phyloP scores from a whole-genome alignment of 345 rosid genomes.

The Brassica rapa region DNA sequence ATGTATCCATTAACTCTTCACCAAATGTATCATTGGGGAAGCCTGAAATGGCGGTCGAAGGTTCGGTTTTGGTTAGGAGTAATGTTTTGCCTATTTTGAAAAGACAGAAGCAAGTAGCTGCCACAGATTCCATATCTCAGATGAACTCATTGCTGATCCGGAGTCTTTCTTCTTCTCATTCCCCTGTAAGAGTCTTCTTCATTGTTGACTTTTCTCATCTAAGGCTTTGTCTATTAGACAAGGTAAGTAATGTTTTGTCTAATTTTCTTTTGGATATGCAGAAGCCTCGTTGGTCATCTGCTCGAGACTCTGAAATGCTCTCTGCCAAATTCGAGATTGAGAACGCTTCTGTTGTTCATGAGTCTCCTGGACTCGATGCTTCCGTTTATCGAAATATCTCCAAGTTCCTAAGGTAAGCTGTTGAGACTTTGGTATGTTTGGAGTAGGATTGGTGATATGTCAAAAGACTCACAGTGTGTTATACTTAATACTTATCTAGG shows the following conservation, averaged over 20 bases:
- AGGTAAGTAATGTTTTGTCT: not conserved
- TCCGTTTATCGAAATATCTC: constrained; percentile 69
- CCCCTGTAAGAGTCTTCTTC: constrained; percentile 49
- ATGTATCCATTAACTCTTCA: not conserved
- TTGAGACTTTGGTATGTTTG: not conserved
- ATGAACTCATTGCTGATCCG: constrained; percentile 59
- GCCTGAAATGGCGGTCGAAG: constrained; percentile 27
- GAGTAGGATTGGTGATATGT: no score
- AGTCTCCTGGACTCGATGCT: constrained; percentile 46
- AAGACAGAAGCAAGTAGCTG: constrained; percentile 10
- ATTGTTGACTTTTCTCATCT: constrained; percentile 9
- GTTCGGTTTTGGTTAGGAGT: constrained; percentile 20
- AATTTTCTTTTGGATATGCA: constrained; percentile 25
- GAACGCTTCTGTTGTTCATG: constrained; percentile 49
- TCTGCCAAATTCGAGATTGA: constrained; percentile 58
- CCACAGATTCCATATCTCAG: constrained; percentile 49
- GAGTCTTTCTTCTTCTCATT: constrained; percentile 44
- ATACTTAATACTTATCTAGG: constrained; percentile 41
- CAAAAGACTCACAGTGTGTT: no score
- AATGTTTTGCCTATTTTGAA: constrained; percentile 32
- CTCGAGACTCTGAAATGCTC: constrained; percentile 60
- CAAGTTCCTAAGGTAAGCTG: constrained; percentile 54
- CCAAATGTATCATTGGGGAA: constrained; percentile 15
- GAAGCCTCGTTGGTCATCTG: constrained; percentile 61
- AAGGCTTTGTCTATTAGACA: not conserved